Evolutionary conservation across 2,329 filamentous ascomycete genomes (phyloP), one percentile per base, ranked within the genome.

Genomic region (Aureobasidium sp.): DNA sequence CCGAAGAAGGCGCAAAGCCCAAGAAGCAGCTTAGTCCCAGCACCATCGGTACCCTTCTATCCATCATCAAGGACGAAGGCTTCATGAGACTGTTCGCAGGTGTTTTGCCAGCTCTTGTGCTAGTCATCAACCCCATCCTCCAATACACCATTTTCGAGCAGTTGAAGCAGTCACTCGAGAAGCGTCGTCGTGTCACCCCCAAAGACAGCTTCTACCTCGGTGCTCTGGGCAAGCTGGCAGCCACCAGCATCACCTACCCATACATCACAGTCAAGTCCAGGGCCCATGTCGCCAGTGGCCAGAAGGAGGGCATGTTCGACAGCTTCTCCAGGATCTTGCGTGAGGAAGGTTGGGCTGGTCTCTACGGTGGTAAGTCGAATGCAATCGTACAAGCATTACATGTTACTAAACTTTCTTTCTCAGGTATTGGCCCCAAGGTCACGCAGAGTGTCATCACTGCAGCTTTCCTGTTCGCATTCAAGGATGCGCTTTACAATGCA

Each of bases 121-220:
- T 99, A 66, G 94, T 99, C 71, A 91, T 97, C 79, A 99, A 99
- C 79, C 94, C 94, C 5, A 99, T 99, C 68, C 80, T 99, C 66
- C 94, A 99, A 79, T 99, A 99, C 78, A 99, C 94, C 17, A 88
- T 99, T 62, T 99, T 97, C 70, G 94, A 99, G 82, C 93, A 99
- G 81, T 81, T 97, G 79, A 97, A 97, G 84, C 96, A 97, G 74
- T 71, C 82, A 29, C 78, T 97, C 62, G 93, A 97, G 83, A 89
- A 84, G 74, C 82, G 83, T 73, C 80, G 81, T 56, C 86, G 88
- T 68, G 84, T 97, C 62, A 96, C 90, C 0, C 91, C 93, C 1
- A 87, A 85, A 61, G 85, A 96, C 68, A 91, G 91, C 55, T 99
- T 99, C 76, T 84, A 94, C 72, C 82, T 99, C 2, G 94, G 94